These are phyloP conservation scores for Noccaea bulbosa DNA, from an alignment of 345 rosid genomes.

Conservation along the genomic window DNA sequence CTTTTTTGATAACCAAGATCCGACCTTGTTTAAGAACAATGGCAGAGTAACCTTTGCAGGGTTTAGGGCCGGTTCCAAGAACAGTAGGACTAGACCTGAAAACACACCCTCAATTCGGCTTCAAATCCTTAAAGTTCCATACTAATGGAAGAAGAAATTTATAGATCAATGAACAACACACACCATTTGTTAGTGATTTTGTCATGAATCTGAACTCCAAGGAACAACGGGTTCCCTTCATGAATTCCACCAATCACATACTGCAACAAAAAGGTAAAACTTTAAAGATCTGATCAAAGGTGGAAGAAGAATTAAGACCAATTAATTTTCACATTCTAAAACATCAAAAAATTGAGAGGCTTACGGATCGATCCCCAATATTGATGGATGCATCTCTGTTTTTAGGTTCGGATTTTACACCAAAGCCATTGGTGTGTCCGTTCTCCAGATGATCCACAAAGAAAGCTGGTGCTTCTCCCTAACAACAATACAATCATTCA, in stretches of 20 bases:
- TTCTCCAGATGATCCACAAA: constrained; percentile 46
- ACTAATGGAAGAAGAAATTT: constrained; percentile 24
- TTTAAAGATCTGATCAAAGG: constrained; percentile 33
- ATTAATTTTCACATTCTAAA: background rate
- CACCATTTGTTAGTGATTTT: constrained; percentile 61
- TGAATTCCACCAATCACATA: constrained; percentile 64
- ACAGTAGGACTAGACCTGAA: constrained; percentile 71
- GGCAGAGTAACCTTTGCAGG: constrained; percentile 66
- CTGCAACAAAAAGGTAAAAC: constrained; percentile 48
- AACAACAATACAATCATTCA: constrained; percentile 30
- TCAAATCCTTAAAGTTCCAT: constrained; percentile 26
- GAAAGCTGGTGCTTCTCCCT: constrained; percentile 91
- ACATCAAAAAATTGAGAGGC: constrained; percentile 15
- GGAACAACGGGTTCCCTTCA: constrained; percentile 55
- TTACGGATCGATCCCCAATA: constrained; percentile 64
- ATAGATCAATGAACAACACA: constrained; percentile 17
- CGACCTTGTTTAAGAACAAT: constrained; percentile 62
- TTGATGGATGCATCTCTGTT: constrained; percentile 45
- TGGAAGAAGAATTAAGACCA: constrained; percentile 3
- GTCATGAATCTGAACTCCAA: constrained; percentile 63
- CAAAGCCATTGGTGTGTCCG: constrained; percentile 53
- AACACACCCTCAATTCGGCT: constrained; percentile 7
- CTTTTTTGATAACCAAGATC: constrained; percentile 74
- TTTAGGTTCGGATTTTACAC: constrained; percentile 51
- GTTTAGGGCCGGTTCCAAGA: constrained; percentile 65